Conservation (phyloP, 2,329 filamentous ascomycete genomes). For the Lecanosticta acicola region DNA sequence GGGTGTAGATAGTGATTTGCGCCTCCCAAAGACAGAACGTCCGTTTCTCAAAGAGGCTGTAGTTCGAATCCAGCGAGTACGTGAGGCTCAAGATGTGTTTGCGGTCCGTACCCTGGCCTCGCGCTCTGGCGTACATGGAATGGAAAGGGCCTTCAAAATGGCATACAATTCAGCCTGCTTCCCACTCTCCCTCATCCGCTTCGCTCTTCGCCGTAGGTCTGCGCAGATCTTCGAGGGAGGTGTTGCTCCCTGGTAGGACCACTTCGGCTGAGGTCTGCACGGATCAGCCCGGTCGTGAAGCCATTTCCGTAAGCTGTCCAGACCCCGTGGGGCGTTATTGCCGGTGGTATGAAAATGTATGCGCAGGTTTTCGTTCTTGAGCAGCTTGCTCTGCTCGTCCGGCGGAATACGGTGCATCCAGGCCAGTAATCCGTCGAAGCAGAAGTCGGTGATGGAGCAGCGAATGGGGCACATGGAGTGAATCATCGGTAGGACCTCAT, state of each 20-base stretch:
- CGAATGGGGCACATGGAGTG: conserved; percentile 27
- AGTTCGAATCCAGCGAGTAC: no score
- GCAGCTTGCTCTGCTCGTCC: conserved; percentile 23
- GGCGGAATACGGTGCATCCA: conserved; percentile 29
- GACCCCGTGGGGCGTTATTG: conserved; percentile 9
- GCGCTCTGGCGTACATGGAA: conserved; percentile 5
- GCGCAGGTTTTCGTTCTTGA: conserved; percentile 26
- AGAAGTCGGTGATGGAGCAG: conserved; percentile 29
- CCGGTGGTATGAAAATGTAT: conserved; percentile 24
- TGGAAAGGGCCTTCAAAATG: conserved; percentile 25
- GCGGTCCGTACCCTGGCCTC: neutral
- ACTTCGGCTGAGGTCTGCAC: conserved; percentile 28
- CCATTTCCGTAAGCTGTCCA: conserved; percentile 26
- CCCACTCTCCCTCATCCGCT: conserved; percentile 26
- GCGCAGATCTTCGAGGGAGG: conserved; percentile 26
- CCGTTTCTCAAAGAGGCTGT: no score
- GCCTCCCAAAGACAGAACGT: no score
- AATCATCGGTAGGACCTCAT: conserved; percentile 30
- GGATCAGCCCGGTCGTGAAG: conserved; percentile 27
- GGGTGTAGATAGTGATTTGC: conserved; percentile 8
- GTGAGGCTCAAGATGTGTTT: no score
- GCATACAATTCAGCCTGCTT: conserved; percentile 26
- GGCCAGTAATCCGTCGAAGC: conserved; percentile 27
- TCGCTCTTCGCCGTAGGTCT: conserved; percentile 25
- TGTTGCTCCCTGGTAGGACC: conserved; percentile 25